Conservation (phyloP, 2,329 filamentous ascomycete species). For the Fusarium chlamydosporum region DNA sequence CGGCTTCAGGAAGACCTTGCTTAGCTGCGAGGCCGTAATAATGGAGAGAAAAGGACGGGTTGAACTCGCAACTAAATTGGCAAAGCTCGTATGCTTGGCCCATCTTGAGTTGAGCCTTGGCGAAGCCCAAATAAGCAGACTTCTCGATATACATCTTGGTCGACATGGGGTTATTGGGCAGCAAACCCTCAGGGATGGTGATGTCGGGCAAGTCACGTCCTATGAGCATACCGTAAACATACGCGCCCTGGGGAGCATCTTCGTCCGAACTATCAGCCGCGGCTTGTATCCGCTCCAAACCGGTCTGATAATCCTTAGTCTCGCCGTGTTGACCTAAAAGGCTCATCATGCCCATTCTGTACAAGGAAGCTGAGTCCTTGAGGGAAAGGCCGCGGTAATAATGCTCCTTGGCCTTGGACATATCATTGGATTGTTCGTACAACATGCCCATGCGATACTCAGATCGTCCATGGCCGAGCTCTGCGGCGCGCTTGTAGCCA, state of each 20-base stretch:
- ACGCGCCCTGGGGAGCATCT: slow-evolving; percentile 96
- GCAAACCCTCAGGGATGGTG: slow-evolving; percentile 76
- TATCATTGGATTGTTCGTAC: slow-evolving; percentile 94
- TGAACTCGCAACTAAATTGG: slow-evolving; percentile 93
- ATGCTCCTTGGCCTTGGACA: slow-evolving; percentile 89
- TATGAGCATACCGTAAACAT: slow-evolving; percentile 95
- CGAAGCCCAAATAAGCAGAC: slow-evolving; percentile 94
- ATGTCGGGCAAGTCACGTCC: slow-evolving; percentile 94
- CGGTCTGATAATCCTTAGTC: slow-evolving; percentile 81
- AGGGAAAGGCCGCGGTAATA: slow-evolving; percentile 85
- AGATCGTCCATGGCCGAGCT: slow-evolving; percentile 86
- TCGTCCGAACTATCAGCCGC: slow-evolving; percentile 92
- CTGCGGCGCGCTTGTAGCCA: slow-evolving; percentile 87
- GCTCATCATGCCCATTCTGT: slow-evolving; percentile 97
- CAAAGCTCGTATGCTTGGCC: slow-evolving; percentile 95
- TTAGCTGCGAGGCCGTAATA: slow-evolving; percentile 94
- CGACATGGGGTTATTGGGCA: slow-evolving; percentile 78
- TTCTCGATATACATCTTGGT: slow-evolving; percentile 95
- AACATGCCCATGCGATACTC: slow-evolving; percentile 99
- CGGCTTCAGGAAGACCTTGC: slow-evolving; percentile 93
- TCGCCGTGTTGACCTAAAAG: slow-evolving; percentile 94
- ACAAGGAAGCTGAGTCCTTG: slow-evolving; percentile 87
- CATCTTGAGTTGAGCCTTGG: slow-evolving; percentile 98
- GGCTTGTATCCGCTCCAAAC: slow-evolving; percentile 84
- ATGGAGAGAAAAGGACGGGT: slow-evolving; percentile 90